Base-by-base conservation (phyloP, 2,329 filamentous ascomycete genomes). In the Microdochium paspali region DNA sequence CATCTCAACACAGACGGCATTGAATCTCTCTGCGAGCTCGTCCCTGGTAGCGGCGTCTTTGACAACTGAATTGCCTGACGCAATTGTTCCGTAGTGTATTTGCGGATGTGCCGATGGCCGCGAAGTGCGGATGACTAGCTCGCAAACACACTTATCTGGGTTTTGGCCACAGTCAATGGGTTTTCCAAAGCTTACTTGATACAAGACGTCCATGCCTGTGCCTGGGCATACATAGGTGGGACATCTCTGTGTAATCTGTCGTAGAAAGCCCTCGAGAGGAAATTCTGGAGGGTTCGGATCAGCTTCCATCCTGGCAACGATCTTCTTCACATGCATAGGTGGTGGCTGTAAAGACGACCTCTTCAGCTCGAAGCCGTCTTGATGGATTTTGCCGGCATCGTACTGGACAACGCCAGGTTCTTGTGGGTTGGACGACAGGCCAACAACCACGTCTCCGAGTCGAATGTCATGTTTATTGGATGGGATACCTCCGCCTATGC, bases 61-160 rank as follows among this genome's bases (percentile, higher is more conserved):
- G 24, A 47, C 39, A 12, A 47, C 45, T n/a, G 26, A 15, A 18
- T 47, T 43, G 2, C 32, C 45, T 4, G 45, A 47, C 13, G 45
- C 45, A 23, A 47, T 47, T 13, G 45, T 2, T 10, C 45, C 45
- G 45, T 47, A 47, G 25, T 47, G 45, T 15, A 47, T 30, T 15
- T 6, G 2, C 4, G 45, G 45, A 24, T 31, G 13, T 21, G 35
- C 23, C 18, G 35, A 40, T 3, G 18, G 12, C 18, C 35, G 35
- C 6, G 35, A 20, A 7, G 10, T 40, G 35, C 35, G 23, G 3
- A 21, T 40, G 18, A n/a, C n/a, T n/a, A n/a, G n/a, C n/a, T n/a
- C n/a, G n/a, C n/a, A n/a, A n/a, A n/a, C n/a, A n/a, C n/a, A n/a
- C n/a, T n/a, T n/a, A n/a, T n/a, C n/a, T n/a, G n/a, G n/a, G n/a